Conservation (phyloP, 805 yeast species). For the Kluyveromyces starmeri region DNA sequence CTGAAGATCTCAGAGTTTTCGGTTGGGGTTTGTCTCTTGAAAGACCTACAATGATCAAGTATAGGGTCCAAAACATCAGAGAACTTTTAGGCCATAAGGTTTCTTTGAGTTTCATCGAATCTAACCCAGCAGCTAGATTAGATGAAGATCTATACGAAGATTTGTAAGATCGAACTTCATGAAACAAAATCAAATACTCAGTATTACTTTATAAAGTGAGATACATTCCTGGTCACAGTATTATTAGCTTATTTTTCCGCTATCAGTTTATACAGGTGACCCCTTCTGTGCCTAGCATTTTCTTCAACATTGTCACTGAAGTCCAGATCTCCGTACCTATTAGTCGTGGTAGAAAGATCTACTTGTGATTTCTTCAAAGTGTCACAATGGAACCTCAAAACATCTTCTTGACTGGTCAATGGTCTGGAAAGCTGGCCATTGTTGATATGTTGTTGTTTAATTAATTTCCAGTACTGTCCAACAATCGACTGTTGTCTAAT, state of each 20-base stretch:
- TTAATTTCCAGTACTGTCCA: conserved; percentile 3
- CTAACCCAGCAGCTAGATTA: conserved; percentile 94
- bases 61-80: conserved; percentile 90
- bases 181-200: too few relatives aligned
- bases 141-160: conserved; percentile 57
- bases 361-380: conserved; percentile 3
- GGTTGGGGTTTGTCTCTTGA: conserved; percentile 98
- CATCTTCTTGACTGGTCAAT: conserved; percentile 2
- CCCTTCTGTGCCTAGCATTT: conserved; percentile 13
- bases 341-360: conserved; percentile 18
- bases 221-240: too few relatives aligned
- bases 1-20: conserved; percentile 83
- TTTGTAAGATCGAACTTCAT: neutral
- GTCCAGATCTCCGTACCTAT: conserved; percentile 28
- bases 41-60: conserved; percentile 99
- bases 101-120: conserved; percentile 85
- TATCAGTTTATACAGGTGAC: conserved; percentile 1
- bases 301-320: conserved; percentile 16
- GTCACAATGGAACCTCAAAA: conserved; percentile 2
- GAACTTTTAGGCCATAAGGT: conserved; percentile 97
- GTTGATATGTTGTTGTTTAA: conserved; percentile 5
- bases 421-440: conserved; percentile 4
- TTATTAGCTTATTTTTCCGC: neutral
- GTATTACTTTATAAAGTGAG: too few relatives aligned
- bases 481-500: neutral